Base-by-base conservation (phyloP, 2,329 filamentous ascomycete genomes). In the Drechslerella coelobrocha region DNA sequence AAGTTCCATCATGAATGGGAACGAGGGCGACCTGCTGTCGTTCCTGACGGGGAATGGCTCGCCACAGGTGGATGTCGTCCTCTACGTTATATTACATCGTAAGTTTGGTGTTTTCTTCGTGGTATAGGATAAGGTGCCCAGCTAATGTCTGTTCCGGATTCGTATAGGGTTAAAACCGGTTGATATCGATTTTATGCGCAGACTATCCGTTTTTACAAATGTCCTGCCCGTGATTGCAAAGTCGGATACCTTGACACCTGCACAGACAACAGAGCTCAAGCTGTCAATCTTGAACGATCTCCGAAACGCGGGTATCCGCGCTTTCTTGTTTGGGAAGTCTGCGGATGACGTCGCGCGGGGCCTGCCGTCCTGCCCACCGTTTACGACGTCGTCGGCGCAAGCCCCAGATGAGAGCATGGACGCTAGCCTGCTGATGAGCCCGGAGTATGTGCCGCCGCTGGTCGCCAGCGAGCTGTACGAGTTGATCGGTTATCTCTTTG, bases 391-490 rank as follows among this genome's bases (percentile, higher is more conserved):
- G 0, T 94, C 89, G 19, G 85, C 85, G 24, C 65, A 85, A 23
- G 85, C 84, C 0, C 84, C 85, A 21, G 91, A 97, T 75, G 91
- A 96, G 39, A 86, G 84, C 45, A 95, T 97, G 88, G 93, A 97
- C 78, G 93, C 92, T 17, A 96, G 91, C 76, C 82, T 96, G 0
- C 83, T 97, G 17, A 97, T 97, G 93, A 92, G 88, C 61, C 88
- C 92, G 0, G 90, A 94, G 75, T 97, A 97, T 77, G 82, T 94
- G 12, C 88, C 91, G 72, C 93, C 93, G 0, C 82, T 97, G 2
- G 80, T 90, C 2, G 79, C 85, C 0, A 94, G 91, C 7, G 92
- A 97, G 63, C 84, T 97, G 1, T 76, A 79, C 3, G 78, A 81
- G 7, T 82, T 97, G 0, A 84, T 96, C n/a, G 81, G 86, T 7